Base-by-base conservation (phyloP, 2,329 filamentous ascomycete genomes). In the Talaromyces marneffei region DNA sequence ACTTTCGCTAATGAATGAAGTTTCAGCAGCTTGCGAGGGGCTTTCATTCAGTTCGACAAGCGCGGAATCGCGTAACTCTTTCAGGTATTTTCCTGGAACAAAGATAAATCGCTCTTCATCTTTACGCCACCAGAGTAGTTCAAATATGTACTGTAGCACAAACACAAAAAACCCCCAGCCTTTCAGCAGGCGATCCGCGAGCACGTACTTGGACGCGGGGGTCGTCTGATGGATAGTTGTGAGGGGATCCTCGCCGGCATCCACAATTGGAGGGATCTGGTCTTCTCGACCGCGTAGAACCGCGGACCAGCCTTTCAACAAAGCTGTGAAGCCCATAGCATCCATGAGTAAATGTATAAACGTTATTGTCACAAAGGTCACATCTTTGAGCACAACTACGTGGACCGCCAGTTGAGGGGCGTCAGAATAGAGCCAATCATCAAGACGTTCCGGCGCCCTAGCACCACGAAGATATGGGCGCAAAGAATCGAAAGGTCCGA, bases 261-360 rank as follows among this genome's bases (percentile, higher is more conserved):
- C 60, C 35, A 59, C 20, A 12, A 62, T 54, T 1, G 56, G 55
- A 4, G 60, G 60, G 16, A 62, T 74, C 42, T 81, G 72, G 10
- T 68, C 66, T 27, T 79, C 77, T 2, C 72, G 68, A 1, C 78
- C 80, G 6, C 74, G 72, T 1, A 84, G 66, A 0, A 81, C 74
- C 1, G 75, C 68, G 0, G 72, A 79, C 82, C 82, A 84, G 7
- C 74, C 77, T 0, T 74, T 65, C 2, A 83, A 64, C 7, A 85
- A 68, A 0, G 70, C 74, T 2, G 69, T 65, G 29, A 73, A 72
- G 3, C 79, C 81, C 64, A 80, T 72, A 2, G 72, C 78, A 63
- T 84, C 82, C 61, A 78, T 76, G 5, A 82, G 67, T 0, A 76
- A 77, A 66, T 85, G 83, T 1, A 78, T 76, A 70, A 75, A 82